Percentiles rank a stretch among this genome's conserved stretches.
Evolutionary conservation across 1,284 basidiomycete species (phyloP).

Genomic region (Coriolopsis trogii): DNA sequence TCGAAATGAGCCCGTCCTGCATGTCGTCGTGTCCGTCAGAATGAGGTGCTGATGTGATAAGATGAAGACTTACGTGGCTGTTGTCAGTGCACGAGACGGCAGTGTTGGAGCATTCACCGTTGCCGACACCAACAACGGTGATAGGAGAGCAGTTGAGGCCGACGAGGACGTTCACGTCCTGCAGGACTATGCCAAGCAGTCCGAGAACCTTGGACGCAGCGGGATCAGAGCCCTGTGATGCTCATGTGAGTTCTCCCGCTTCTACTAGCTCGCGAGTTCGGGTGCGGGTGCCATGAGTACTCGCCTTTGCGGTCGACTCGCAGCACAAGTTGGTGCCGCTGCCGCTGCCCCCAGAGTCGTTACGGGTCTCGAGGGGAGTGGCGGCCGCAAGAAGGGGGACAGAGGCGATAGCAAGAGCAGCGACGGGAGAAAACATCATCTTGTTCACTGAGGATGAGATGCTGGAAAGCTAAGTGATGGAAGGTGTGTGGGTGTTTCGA

Average conservation of each 20-base stretch:
- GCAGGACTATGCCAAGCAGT: slow-evolving; percentile 28
- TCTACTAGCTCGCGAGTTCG: too few relatives aligned
- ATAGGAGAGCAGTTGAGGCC: slow-evolving; percentile 34
- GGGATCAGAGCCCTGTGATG: slow-evolving; percentile 18
- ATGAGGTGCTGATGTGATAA: too few relatives aligned
- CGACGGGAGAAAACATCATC: slow-evolving; percentile 14
- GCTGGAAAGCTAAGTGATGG: too few relatives aligned
- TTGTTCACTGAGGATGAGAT: too few relatives aligned
- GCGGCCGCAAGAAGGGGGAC: slow-evolving; percentile 24
- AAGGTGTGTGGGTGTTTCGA: too few relatives aligned
- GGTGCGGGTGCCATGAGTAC: too few relatives aligned
- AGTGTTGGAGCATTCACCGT: slow-evolving; percentile 18
- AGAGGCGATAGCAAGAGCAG: slow-evolving; percentile 7
- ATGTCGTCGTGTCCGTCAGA: neutral
- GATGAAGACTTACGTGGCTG: slow-evolving; percentile 6
- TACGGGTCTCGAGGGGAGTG: slow-evolving; percentile 20
- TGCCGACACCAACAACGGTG: slow-evolving; percentile 26
- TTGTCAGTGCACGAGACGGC: slow-evolving; percentile 11
- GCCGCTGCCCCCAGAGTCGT: neutral
- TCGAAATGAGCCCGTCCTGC: slow-evolving; percentile 10
- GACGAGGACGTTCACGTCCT: slow-evolving; percentile 26
- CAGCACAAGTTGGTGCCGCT: too few relatives aligned
- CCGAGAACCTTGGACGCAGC: slow-evolving; percentile 20
- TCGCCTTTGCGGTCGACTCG: too few relatives aligned
- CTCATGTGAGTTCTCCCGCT: too few relatives aligned